phyloP scores from a whole-genome alignment of 2,329 filamentous ascomycete species.

The Fusarium verticillioides region DNA sequence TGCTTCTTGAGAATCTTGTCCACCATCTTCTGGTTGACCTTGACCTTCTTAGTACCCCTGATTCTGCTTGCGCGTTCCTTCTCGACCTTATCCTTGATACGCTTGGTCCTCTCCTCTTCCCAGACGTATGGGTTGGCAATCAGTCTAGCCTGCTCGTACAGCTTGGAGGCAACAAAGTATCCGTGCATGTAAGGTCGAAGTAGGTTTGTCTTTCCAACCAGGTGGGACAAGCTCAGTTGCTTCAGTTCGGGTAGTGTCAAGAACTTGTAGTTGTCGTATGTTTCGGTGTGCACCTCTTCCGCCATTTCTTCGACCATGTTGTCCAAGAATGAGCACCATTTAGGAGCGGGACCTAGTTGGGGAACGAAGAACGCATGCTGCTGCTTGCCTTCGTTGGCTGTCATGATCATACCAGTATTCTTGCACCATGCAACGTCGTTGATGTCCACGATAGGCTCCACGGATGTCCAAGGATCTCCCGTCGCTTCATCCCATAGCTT shows the following conservation, averaged over 20 bases:
- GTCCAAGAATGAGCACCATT: constrained; percentile 96
- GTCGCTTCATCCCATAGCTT: constrained; percentile 92
- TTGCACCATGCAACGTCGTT: constrained; percentile 95
- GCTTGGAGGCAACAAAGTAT: constrained; percentile 93
- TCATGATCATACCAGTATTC: constrained; percentile 93
- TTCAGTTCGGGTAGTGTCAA: constrained; percentile 88
- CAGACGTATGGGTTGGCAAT: constrained; percentile 95
- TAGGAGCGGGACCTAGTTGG: constrained; percentile 90
- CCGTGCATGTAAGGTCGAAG: constrained; percentile 98
- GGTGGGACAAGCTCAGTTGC: constrained; percentile 84
- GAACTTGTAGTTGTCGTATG: constrained; percentile 99
- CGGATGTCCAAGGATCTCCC: constrained; percentile 92
- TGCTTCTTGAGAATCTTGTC: constrained; percentile 77
- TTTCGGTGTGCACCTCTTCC: constrained; percentile 79
- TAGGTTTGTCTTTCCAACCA: constrained; percentile 89
- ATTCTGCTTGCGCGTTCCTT: constrained; percentile 97
- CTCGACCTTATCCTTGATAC: constrained; percentile 93
- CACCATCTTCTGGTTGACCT: constrained; percentile 88
- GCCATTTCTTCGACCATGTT: constrained; percentile 99
- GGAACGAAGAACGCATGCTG: constrained; percentile 97
- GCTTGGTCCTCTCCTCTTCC: constrained; percentile 91
- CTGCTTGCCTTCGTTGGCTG: constrained; percentile 94
- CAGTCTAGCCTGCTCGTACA: constrained; percentile 94
- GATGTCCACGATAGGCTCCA: constrained; percentile 93
- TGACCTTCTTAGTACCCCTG: constrained; percentile 94